Percentiles rank a stretch among this genome's conserved stretches.
Conservation (phyloP, 73 alveolate genomes). For the Breviolum minutum region DNA sequence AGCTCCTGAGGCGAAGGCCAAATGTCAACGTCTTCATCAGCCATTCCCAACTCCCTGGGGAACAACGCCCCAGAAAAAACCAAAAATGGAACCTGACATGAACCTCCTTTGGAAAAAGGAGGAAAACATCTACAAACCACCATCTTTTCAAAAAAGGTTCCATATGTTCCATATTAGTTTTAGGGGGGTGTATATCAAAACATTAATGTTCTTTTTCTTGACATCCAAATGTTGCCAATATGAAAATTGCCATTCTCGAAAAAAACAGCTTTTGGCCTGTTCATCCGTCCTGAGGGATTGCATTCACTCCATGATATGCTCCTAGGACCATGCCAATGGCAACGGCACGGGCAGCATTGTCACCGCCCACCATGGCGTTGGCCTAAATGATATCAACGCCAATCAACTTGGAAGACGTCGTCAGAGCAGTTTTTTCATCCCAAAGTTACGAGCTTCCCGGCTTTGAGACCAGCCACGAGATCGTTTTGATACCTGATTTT, state of each 20-base stretch:
- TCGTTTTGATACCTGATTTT: constrained; percentile 46
- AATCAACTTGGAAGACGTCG: not conserved
- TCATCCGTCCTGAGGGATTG: constrained; percentile 55
- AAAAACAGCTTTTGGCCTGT: not conserved
- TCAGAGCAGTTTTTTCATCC: not conserved
- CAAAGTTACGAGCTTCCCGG: not conserved
- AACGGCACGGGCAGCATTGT: constrained; percentile 77
- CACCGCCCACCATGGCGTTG: constrained; percentile 95
- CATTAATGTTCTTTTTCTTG: not conserved
- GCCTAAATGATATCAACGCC: constrained; percentile 10
- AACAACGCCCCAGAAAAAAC: too few relatives aligned
- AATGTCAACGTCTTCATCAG: too few relatives aligned
- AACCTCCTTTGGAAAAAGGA: too few relatives aligned
- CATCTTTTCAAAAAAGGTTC: too few relatives aligned
- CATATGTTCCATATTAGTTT: too few relatives aligned
- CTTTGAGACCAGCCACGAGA: constrained; percentile 64
- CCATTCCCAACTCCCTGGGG: too few relatives aligned
- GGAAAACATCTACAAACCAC: too few relatives aligned
- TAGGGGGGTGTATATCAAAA: too few relatives aligned
- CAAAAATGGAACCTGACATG: too few relatives aligned
- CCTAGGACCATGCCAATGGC: constrained; percentile 88
- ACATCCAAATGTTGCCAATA: not conserved
- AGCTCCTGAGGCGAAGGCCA: constrained; percentile 62
- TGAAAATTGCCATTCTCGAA: not conserved
- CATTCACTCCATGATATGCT: constrained; percentile 49